Evolutionary conservation across 2,329 filamentous ascomycete species (phyloP), one percentile per base, ranked within the genome.

Genomic region (Apiospora aurea): DNA sequence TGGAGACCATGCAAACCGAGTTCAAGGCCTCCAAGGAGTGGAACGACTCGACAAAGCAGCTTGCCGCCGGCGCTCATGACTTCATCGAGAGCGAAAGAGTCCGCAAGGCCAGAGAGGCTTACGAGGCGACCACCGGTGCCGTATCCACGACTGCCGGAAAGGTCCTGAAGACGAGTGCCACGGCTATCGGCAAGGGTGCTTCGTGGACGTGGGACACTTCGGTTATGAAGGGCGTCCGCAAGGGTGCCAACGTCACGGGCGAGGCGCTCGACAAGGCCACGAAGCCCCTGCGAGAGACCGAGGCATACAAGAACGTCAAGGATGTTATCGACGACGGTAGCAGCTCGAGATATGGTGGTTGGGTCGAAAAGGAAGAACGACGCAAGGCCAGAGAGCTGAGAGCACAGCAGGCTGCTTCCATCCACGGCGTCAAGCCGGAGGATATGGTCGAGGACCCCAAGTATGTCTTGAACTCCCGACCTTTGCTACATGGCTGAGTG

Each of bases 1-100:
- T 94, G 79, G 96, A 99, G 80, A 99, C 96, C n/a, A 90, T 99
- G 83, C 91, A 94, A 82, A 89, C 88, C 72, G 96, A 99, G 83
- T 97, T 99, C 85, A 95, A 98, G 83, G 93, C 94, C 70, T 98
- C 95, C 21, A 97, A 98, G 81, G 96, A 99, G 82, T 99, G 96
- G 96, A 97, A 99, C 80, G 96, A 99, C 80, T 97, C 94, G 61
- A 99, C 96, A 57, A 98, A 99, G 85, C 94, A 96, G 76, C 89
- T 99, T 57, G 93, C 94, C 24, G 94, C 94, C 68, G 94, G 93
- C 7, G 94, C 96, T 24, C 93, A 97, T 80, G 92, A 98, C 78
- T 96, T 99, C 80, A 92, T 92, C 44, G 96, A 98, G 84, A 98
- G 95, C 79, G 95, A 98, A 80, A 93, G 92, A 24, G 94, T 99